Evolutionary conservation across 169 alveolate genomes (phyloP).

Genomic region (Cystoisospora suis): DNA sequence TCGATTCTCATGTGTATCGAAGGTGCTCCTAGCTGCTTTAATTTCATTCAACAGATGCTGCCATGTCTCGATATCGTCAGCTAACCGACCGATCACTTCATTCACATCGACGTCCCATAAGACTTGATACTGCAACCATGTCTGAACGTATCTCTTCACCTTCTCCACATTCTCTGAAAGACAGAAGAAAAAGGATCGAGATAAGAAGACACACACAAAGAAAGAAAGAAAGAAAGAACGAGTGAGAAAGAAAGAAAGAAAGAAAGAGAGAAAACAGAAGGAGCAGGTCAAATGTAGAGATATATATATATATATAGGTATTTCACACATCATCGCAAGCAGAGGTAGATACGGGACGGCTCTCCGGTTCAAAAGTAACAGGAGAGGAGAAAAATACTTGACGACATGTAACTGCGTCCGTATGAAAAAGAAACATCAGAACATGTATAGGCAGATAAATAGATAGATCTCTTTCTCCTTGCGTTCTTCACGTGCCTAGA

Average conservation of each 20-base stretch:
- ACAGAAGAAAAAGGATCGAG: neutral
- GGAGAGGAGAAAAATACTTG: too few relatives aligned
- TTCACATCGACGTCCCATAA: constrained; percentile 94
- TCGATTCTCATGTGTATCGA: constrained; percentile 91
- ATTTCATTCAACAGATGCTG: constrained; percentile 92
- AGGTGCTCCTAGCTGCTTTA: constrained; percentile 88
- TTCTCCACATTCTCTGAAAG: constrained; percentile 28
- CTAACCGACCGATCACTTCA: constrained; percentile 85
- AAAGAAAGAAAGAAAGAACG: neutral
- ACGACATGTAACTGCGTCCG: too few relatives aligned
- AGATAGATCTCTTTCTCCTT: too few relatives aligned
- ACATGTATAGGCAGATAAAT: too few relatives aligned
- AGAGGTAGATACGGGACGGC: neutral
- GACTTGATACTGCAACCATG: constrained; percentile 95
- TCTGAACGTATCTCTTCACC: constrained; percentile 87
- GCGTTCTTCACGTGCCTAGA: too few relatives aligned
- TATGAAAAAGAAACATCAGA: too few relatives aligned
- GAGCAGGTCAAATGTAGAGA: neutral
- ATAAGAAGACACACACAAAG: neutral
- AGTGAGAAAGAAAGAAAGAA: neutral
- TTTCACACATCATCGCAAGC: neutral
- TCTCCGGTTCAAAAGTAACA: too few relatives aligned
- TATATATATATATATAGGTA: constrained; percentile 10
- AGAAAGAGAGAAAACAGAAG: neutral
- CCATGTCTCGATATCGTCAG: constrained; percentile 94